Evolutionary conservation across 371 early-diverging fungal species (phyloP), one percentile per base, ranked within the genome.

Genomic region (Nematocida minor): DNA sequence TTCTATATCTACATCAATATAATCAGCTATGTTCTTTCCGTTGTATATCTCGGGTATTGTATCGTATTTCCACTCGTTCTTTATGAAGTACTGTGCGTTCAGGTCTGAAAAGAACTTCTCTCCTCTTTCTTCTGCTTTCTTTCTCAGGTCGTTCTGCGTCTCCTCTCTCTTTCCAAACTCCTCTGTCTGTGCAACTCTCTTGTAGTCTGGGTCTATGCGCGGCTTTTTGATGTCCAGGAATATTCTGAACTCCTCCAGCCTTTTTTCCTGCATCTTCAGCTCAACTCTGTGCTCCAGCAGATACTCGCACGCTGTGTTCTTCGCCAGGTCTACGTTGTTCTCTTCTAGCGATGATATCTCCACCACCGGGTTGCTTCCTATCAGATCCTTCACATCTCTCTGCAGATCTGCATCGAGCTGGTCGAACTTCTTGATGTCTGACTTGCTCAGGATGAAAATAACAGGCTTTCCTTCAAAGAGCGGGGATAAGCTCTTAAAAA

Each of bases 21-120:
- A 97, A 88, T 99, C 99, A 42, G 93, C 92, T 46, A 99, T 90
- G 87, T 99, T 99, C 88, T 94, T 94, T 82, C 99, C 99, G 83
- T 98, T 92, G 89, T 92, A 90, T 86, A 99, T 93, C 87, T 99
- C 99, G 49, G 99, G 99, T 70, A 99, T 94, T 55, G 87, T 86
- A 85, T 97, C 97, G 85, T 97, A 90, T 86, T 93, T 95, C 94
- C 96, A 95, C 40, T 95, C 95, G 36, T 57, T 74, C 48, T 22
- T 57, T 2, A 81, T 79, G 66, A 67, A 82, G 70, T 63, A 83
- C 34, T 48, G 34, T 54, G 25, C 55, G 32, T 74, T 80, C 48
- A 77, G 41, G 46, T 63, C 69, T 27, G 77, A 48, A 34, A 44
- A 60, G 42, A 64, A 80, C 31, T 67, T 51, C 18, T 54, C 48